Base-by-base conservation (phyloP, 257 asterid species). In the Ehretia macrophylla region DNA sequence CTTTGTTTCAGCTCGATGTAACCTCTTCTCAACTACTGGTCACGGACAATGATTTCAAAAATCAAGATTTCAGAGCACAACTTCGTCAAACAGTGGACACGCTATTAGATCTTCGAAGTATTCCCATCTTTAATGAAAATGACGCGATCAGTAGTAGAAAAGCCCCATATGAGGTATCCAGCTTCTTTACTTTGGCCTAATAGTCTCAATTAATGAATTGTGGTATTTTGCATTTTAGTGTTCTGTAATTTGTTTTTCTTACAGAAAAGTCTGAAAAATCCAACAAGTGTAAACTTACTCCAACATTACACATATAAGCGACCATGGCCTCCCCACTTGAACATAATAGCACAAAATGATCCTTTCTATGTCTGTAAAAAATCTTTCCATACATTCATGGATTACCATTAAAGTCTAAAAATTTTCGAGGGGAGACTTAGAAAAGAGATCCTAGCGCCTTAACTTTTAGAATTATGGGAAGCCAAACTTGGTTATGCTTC, bases 81-180 rank as follows among this genome's bases (percentile, higher is more conserved):
- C 89, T 88, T 46, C 69, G 61, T 39, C 87, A 83, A 60, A 86
- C 95, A 16, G 97, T 88, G 17, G 63, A 84, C 39, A 70, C 88
- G 1, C 69, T 88, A 74, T 20, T 88, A 55, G 69, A 84, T 56
- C 70, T 83, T 51, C 82, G 80, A 61, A 86, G 81, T 62, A 83
- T 88, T 69, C 97, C 97, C 20, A 84, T 88, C 56, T 88, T 88
- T 58, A 88, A 88, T 32, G 95, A 88, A 77, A 88, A 88, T 68
- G 97, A 88, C 73, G 97, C 97, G 27, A 75, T 88, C 73, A 88
- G 97, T 71, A 81, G 95, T 55, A 75, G 97, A 74, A 81, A 58
- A 67, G 93, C 97, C 56, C 97, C 97, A 38, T 88, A 85, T 55
- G 85, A 78, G 85, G 92, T 84, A 60, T 38, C 6, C 9, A 32